Conservation (phyloP, 2,329 filamentous ascomycete species). For the Reticulascus tulasneorum region DNA sequence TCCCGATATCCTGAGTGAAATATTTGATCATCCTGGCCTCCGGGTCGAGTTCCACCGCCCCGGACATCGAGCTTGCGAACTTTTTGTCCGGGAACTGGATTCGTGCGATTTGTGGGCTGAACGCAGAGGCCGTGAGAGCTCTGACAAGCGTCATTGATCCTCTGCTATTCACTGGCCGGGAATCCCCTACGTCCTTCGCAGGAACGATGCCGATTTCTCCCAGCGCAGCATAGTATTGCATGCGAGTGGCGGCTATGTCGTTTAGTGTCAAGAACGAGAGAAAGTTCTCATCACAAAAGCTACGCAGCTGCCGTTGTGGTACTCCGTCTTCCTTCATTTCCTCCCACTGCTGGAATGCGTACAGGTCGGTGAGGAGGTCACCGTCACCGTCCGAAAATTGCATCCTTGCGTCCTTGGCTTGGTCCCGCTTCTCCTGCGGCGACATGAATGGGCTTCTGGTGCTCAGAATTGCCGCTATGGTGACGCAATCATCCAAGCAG, state of each 20-base stretch:
- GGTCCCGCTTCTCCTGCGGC: constrained; percentile 76
- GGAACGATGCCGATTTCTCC: constrained; percentile 79
- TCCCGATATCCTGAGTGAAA: constrained; percentile 78
- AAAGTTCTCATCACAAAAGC: constrained; percentile 83
- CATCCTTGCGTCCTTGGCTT: constrained; percentile 71
- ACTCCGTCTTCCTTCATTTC: constrained; percentile 56
- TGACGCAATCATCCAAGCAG: constrained; percentile 83
- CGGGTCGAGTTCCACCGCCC: constrained; percentile 87
- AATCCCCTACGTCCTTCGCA: constrained; percentile 19
- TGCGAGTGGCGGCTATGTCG: constrained; percentile 82
- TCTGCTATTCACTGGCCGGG: constrained; percentile 25
- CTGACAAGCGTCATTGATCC: constrained; percentile 50
- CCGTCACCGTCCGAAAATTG: constrained; percentile 75
- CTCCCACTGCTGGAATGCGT: constrained; percentile 80
- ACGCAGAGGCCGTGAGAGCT: constrained; percentile 68
- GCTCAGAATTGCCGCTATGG: constrained; percentile 89
- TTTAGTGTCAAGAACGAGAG: constrained; percentile 77
- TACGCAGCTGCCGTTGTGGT: constrained; percentile 59
- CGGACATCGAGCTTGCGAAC: constrained; percentile 80
- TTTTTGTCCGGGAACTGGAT: constrained; percentile 96
- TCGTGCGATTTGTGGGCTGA: constrained; percentile 81
- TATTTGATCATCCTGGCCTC: constrained; percentile 91
- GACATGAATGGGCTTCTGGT: constrained; percentile 82
- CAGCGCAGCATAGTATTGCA: constrained; percentile 81
- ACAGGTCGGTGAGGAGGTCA: constrained; percentile 82